These are phyloP conservation scores for Macrocybe sp. DNA, from an alignment of 1,284 basidiomycete genomes.

Conservation along the genomic window DNA sequence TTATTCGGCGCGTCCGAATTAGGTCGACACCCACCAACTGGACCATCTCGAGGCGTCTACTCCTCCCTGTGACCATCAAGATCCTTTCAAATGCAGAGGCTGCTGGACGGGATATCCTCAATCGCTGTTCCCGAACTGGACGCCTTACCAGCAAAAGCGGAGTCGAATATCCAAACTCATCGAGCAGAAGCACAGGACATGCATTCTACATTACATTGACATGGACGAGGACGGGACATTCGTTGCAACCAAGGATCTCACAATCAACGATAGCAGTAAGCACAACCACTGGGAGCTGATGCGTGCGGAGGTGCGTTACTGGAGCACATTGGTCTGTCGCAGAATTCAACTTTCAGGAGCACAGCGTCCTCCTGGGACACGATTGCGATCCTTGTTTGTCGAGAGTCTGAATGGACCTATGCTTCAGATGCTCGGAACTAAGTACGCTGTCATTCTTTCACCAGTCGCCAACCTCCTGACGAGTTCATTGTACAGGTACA, in stretches of 20 bases:
- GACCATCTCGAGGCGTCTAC: conserved; percentile 14
- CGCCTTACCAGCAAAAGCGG: conserved; percentile 37
- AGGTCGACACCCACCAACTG: conserved; percentile 27
- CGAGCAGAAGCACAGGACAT: conserved; percentile 16
- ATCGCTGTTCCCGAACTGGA: conserved; percentile 50
- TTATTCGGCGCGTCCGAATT: background rate
- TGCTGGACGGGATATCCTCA: conserved; percentile 49
- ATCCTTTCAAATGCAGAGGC: conserved; percentile 16
- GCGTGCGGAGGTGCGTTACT: conserved; percentile 15
- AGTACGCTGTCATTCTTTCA: conserved; percentile 18
- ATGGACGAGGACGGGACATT: conserved; percentile 35
- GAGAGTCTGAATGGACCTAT: conserved; percentile 42
- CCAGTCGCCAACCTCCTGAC: background rate
- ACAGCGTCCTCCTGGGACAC: conserved; percentile 31
- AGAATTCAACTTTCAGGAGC: background rate
- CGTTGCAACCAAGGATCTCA: conserved; percentile 11
- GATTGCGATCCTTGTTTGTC: conserved; percentile 44
- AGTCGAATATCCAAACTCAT: conserved; percentile 35
- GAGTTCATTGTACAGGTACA: conserved; percentile 23
- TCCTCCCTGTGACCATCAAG: conserved; percentile 12
- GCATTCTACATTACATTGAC: conserved; percentile 37
- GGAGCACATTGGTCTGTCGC: background rate
- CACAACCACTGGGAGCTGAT: conserved; percentile 36
- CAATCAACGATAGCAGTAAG: conserved; percentile 17
- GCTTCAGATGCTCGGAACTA: conserved; percentile 48